phyloP scores from a whole-genome alignment of 495 filamentous ascomycete genomes.

The Aspergillus nanangensis region DNA sequence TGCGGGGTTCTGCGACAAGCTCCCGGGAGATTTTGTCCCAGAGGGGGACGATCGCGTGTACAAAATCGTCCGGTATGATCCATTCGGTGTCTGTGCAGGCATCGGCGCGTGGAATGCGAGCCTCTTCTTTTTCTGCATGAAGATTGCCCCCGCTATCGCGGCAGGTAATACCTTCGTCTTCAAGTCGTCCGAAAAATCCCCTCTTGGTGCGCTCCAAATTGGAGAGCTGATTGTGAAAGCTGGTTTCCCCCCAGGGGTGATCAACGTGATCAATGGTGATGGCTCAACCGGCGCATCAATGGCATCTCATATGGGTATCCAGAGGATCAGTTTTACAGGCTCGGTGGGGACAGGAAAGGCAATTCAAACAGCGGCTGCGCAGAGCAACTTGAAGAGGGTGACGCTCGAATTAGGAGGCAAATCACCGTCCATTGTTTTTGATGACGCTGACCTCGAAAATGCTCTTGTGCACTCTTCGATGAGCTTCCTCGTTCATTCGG shows the following conservation, averaged over 20 bases:
- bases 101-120: constrained; percentile 13
- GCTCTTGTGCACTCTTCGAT: background rate
- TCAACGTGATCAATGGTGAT: background rate
- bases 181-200: constrained; percentile 2
- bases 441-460: background rate
- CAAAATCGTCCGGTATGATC: constrained; percentile 12
- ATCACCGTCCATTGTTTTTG: constrained; percentile 1
- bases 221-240: background rate
- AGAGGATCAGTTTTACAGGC: background rate
- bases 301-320: background rate
- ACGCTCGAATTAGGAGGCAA: constrained; percentile 1
- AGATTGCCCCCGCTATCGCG: constrained; percentile 10
- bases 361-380: background rate
- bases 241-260: background rate
- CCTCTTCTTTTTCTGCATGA: constrained; percentile 9
- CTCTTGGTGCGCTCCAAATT: background rate
- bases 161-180: constrained; percentile 8
- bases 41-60: constrained; percentile 5
- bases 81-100: constrained; percentile 11
- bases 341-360: constrained; percentile 1
- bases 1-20: constrained; percentile 6
- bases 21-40: constrained; percentile 8
- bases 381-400: constrained; percentile 2
- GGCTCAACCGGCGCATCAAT: background rate
- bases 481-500: background rate